Base-by-base conservation (phyloP, 192 early-diverging fungal species). In the Podila epigama region DNA sequence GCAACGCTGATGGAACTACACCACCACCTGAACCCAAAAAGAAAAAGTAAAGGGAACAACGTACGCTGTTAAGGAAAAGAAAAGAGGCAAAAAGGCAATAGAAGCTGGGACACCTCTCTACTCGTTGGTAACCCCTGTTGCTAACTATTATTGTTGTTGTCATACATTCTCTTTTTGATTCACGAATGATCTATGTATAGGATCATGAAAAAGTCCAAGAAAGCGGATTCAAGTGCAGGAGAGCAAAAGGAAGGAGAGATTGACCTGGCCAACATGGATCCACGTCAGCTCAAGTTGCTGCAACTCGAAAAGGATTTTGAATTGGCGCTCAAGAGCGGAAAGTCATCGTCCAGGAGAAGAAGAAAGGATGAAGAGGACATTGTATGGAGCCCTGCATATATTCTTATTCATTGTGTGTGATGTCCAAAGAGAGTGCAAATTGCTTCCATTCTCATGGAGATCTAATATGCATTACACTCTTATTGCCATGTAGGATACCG, bases 311-410 rank as follows among this genome's bases (percentile, higher is more conserved):
- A 40, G 27, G 73, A 77, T 48, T 77, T 77, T 31, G 73, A 68
- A 18, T 28, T 63, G 15, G 73, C 73, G 3, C 13, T 77, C 27
- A 77, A 77, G 51, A 77, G 66, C 29, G 73, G 73, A 9, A 77
- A 68, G 57, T 50, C 73, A 5, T 42, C 66, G 27, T 40, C 41
- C 48, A 51, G 73, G 39, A 68, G 66, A 60, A 57, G 66, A 2
- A 66, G 37, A 50, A 77, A 77, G 66, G 73, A 77, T 4, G 73
- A 77, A 5, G 73, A 68, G 15, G 73, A 77, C 27, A 51, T 77
- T 37, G 66, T 67, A 50, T 40, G 60, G 51, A 8, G 20, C 16
- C 31, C 22, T 35, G 44, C 0, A 4, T 44, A 44, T n/a, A 44
- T 33, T 36, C 28, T 57, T n/a, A 9, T 61, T 15, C 25, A 48